Base-by-base conservation (phyloP, 1,139 yeast genomes). In the Candida sp. region DNA sequence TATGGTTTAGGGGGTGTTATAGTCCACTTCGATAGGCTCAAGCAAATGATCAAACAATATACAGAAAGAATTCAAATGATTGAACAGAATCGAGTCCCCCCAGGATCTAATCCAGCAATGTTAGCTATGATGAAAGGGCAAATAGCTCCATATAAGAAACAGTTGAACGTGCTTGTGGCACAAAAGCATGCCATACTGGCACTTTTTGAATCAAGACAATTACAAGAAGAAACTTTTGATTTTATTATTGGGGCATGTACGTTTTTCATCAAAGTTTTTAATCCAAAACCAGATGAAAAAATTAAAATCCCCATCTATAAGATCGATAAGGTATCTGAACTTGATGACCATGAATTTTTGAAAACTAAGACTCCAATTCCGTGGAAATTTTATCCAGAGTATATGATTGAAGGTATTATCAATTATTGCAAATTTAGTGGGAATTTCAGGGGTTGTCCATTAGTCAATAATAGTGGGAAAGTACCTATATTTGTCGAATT, bases 1-100 rank as follows among this genome's bases (percentile, higher is more conserved):
- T 95, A 87, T 63, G 99, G 98, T 38, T 68, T 89, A 36, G 96
- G 96, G 30, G 98, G 97, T 40, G 67, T 87, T 0, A 67, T 75
- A 43, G 73, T 82, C 39, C 76, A 77, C 39, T 81, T 79, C 50
- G 81, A 80, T 42, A 76, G 83, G 45, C 58, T 82, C 35, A 74
- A 78, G 46, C 70, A 72, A 35, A 71, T 72, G 44, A 66, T 81
- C 34, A 77, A 81, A 42, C 83, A 80, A 48, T 51, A 77, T 30
- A 72, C 75, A 40, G 75, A 73, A 48, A 77, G 84, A 45, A 57
- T 84, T 19, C 77, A 74, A 5, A 73, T 67, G 56, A 54, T 81
- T 15, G 72, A 73, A 48, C 59, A 64, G 36, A 64, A 57, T 23
- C 49, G 55, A 40, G 48, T 51, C 11, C 61, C 60, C 4, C 62